Evolutionary conservation across 2,329 filamentous ascomycete genomes (phyloP).

Genomic region (Stachybotrys echinatus): DNA sequence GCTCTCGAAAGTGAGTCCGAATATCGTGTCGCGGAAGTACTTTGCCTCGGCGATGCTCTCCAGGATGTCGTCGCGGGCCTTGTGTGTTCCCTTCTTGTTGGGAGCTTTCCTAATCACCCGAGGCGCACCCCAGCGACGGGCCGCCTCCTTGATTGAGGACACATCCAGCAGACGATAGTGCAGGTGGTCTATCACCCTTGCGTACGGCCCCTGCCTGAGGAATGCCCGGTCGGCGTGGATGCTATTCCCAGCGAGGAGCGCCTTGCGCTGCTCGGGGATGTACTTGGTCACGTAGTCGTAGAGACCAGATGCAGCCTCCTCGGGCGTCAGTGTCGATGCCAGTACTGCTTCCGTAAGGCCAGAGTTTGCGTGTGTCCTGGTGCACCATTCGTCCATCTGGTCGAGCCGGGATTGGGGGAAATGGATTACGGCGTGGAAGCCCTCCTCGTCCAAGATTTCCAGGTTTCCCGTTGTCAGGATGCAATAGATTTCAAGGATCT

Average conservation of each 20-base stretch:
- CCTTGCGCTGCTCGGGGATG: slow-evolving; percentile 61
- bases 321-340: slow-evolving; percentile 64
- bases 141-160: slow-evolving; percentile 87
- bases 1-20: slow-evolving; percentile 32
- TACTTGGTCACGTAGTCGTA: slow-evolving; percentile 72
- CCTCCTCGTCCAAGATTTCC: slow-evolving; percentile 66
- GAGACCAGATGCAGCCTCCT: slow-evolving; percentile 66
- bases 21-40: slow-evolving; percentile 73
- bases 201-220: slow-evolving; percentile 69
- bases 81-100: slow-evolving; percentile 69
- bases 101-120: slow-evolving; percentile 53
- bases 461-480: slow-evolving; percentile 81
- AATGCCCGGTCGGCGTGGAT: slow-evolving; percentile 89
- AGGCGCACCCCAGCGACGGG: slow-evolving; percentile 65
- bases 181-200: slow-evolving; percentile 66
- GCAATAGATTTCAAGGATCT: slow-evolving; percentile 88
- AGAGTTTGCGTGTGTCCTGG: slow-evolving; percentile 68
- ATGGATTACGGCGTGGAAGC: slow-evolving; percentile 77
- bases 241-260: slow-evolving; percentile 83
- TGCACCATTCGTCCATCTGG: slow-evolving; percentile 87
- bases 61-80: slow-evolving; percentile 83
- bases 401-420: slow-evolving; percentile 65
- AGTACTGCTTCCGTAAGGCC: slow-evolving; percentile 76
- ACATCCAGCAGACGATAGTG: slow-evolving; percentile 92
- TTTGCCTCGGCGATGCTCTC: slow-evolving; percentile 91